Evolutionary conservation across 805 yeast species (phyloP), one percentile per base, ranked within the genome.

Genomic region (Lachancea meyersii): DNA sequence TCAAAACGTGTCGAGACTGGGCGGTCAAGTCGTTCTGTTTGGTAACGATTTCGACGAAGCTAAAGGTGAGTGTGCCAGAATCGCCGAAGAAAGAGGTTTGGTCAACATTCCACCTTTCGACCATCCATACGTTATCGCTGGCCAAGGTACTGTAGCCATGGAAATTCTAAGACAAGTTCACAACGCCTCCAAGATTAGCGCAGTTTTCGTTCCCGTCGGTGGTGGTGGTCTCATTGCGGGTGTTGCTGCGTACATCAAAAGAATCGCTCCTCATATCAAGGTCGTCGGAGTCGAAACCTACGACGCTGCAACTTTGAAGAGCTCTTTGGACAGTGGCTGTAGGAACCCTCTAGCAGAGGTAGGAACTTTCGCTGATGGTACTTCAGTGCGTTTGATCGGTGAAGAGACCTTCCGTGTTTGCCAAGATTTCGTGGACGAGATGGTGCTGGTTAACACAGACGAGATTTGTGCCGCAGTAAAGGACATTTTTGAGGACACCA

Each of bases 301-400:
- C 58, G 99, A 93, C 65, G 96, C 98, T 1, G 91, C 88, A 60
- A 95, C 95, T n/a, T 72, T 93, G 68, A 71, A 79, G 54, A 84
- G 79, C 54, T 83, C 95, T 8, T 61, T 87, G 48, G 58, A 77
- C 45, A 58, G 63, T 14, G 73, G 78, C 14, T 65, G 78, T 43
- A 73, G 82, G 50, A 78, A 75, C 10, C 59, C 70, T 2, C 71
- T 94, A 40, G 63, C 71, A 19, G 68, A 73, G n/a, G 97, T 89
- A 3, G 99, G 99, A n/a, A 70, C 85, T 7, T 93, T 93, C 66
- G 98, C 98, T 18, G 99, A 93, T 63, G 99, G 99, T 61, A 87
- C 99, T 9, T 97, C 98, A 8, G 99, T 93, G 33, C 85, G 80
- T 58, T 63, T 81, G 20, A 72, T 87, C 18, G 99, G 99, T 47